Conservation (phyloP, 2,329 filamentous ascomycete genomes). For the Colletotrichum paranaense region DNA sequence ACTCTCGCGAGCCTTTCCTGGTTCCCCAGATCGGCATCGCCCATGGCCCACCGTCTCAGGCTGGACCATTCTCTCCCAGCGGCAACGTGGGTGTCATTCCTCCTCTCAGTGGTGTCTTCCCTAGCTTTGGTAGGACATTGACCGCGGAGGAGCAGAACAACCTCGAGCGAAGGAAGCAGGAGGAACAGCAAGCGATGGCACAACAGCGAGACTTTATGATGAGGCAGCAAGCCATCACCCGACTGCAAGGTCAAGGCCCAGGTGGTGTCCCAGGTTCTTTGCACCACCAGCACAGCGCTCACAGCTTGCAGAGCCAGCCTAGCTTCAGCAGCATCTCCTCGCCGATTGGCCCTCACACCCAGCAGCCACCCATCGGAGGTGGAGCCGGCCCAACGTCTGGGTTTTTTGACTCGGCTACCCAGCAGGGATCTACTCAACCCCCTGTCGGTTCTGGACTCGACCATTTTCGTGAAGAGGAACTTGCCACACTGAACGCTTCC, state of each 20-base stretch:
- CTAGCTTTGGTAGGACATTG: slow-evolving; percentile 94
- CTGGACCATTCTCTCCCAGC: slow-evolving; percentile 60
- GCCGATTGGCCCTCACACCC: slow-evolving; percentile 71
- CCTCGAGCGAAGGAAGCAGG: slow-evolving; percentile 93
- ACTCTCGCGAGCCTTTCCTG: slow-evolving; percentile 96
- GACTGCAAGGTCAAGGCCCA: slow-evolving; percentile 48
- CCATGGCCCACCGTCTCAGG: slow-evolving; percentile 74
- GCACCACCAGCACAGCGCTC: slow-evolving; percentile 94
- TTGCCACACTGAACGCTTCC: slow-evolving; percentile 70
- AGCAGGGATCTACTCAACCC: slow-evolving; percentile 51
- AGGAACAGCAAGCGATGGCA: slow-evolving; percentile 97
- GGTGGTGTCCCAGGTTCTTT: slow-evolving; percentile 56
- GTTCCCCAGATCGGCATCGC: slow-evolving; percentile 97
- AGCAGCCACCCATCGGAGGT: slow-evolving; percentile 57
- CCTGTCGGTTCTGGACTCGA: slow-evolving; percentile 52
- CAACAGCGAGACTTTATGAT: slow-evolving; percentile 94
- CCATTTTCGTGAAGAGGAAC: slow-evolving; percentile 77
- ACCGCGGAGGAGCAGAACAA: slow-evolving; percentile 99
- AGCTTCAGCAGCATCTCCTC: slow-evolving; percentile 96
- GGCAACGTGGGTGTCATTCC: slow-evolving; percentile 77
- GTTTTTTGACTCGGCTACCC: slow-evolving; percentile 75
- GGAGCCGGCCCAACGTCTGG: slow-evolving; percentile 69
- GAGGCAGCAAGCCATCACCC: slow-evolving; percentile 82
- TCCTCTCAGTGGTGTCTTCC: slow-evolving; percentile 92
- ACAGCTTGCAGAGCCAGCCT: slow-evolving; percentile 96